Evolutionary conservation across 768 basidiomycete genomes (phyloP).

Genomic region (Pisolithus microcarpus): DNA sequence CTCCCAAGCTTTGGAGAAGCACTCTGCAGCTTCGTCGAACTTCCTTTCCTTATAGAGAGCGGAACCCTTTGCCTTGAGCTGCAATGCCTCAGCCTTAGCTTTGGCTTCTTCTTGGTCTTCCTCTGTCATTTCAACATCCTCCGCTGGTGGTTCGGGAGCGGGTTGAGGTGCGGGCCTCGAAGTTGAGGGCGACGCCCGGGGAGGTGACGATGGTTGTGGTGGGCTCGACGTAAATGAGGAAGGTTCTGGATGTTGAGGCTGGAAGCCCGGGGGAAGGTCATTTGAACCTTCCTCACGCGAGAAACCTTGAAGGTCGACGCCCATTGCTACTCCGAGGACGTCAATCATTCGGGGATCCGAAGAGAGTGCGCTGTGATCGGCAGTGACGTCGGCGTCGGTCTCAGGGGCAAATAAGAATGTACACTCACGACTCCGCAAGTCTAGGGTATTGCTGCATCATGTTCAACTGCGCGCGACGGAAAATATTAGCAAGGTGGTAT

Average conservation of each 20-base stretch:
- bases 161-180: constrained; percentile 30
- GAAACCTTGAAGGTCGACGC: constrained; percentile 85
- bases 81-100: constrained; percentile 72
- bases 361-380: constrained; percentile 41
- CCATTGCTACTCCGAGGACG: constrained; percentile 88
- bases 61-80: constrained; percentile 70
- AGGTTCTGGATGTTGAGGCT: constrained; percentile 14
- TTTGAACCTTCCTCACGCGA: constrained; percentile 78
- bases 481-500: neutral
- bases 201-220: constrained; percentile 15
- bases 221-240: neutral
- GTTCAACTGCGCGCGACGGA: constrained; percentile 39
- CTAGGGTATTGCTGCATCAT: constrained; percentile 62
- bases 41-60: constrained; percentile 82
- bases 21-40: constrained; percentile 67
- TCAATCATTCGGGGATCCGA: constrained; percentile 88
- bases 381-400: neutral
- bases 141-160: constrained; percentile 20
- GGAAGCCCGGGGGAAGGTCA: constrained; percentile 61
- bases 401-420: constrained; percentile 1
- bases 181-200: constrained; percentile 22
- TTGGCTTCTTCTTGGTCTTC: constrained; percentile 64
- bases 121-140: constrained; percentile 62
- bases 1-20: constrained; percentile 89
- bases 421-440: constrained; percentile 48